These are phyloP conservation scores for Cladophialophora carrionii DNA, from an alignment of 2,329 filamentous ascomycete genomes.

Conservation along the genomic window DNA sequence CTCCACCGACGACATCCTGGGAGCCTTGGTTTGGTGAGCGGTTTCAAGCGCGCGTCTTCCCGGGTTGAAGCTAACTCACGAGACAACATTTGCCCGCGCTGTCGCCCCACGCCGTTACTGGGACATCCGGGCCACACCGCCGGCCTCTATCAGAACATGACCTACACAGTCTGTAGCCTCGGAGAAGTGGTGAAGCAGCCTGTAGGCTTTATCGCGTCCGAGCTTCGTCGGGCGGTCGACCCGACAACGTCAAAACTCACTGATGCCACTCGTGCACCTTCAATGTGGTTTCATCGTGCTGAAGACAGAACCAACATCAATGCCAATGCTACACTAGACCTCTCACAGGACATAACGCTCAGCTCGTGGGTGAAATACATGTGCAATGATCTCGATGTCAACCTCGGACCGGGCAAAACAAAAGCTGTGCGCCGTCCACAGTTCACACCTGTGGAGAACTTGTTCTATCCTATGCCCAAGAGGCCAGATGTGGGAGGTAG, in stretches of 20 bases:
- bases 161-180: constrained; percentile 45
- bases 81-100: constrained; percentile 52
- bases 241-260: constrained; percentile 44
- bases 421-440: constrained; percentile 54
- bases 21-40: constrained; percentile 57
- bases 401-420: constrained; percentile 52
- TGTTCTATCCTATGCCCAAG: constrained; percentile 58
- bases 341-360: constrained; percentile 53
- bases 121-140: constrained; percentile 49
- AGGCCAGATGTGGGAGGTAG: constrained; percentile 50
- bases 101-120: constrained; percentile 55
- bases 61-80: constrained; percentile 40
- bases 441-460: constrained; percentile 52
- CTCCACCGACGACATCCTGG: constrained; percentile 60
- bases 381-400: constrained; percentile 55
- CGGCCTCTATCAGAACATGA: constrained; percentile 55
- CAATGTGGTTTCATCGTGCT: constrained; percentile 46
- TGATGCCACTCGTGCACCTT: constrained; percentile 47
- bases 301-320: constrained; percentile 45
- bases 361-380: constrained; percentile 60
- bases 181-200: constrained; percentile 41
- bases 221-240: constrained; percentile 48
- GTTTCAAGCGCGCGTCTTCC: constrained; percentile 49
- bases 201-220: constrained; percentile 45
- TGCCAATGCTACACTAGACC: constrained; percentile 46